Conservation (phyloP, 495 filamentous ascomycete species). For the Xylaria palmicola region DNA sequence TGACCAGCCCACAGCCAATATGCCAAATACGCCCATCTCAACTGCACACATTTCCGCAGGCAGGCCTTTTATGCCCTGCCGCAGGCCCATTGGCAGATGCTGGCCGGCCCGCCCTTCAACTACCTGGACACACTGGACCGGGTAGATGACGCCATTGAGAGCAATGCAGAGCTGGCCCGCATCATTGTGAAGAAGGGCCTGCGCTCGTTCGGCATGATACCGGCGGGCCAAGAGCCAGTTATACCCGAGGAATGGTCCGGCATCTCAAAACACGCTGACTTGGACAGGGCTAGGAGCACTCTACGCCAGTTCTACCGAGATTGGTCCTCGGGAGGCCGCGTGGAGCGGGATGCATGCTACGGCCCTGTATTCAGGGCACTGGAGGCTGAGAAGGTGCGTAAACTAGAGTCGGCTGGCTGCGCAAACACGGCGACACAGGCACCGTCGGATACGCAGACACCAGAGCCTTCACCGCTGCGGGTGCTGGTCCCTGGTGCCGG, state of each 20-base stretch:
- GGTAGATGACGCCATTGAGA: slow-evolving; percentile 85
- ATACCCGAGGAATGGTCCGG: slow-evolving; percentile 59
- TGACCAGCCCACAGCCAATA: slow-evolving; percentile 63
- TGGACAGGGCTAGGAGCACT: slow-evolving; percentile 89
- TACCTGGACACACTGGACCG: slow-evolving; percentile 71
- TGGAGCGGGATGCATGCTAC: slow-evolving; percentile 75
- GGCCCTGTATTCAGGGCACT: slow-evolving; percentile 67
- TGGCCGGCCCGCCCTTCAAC: slow-evolving; percentile 77
- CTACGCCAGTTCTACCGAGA: slow-evolving; percentile 93
- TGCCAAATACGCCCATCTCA: slow-evolving; percentile 75
- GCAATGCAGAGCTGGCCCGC: slow-evolving; percentile 79
- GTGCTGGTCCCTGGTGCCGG: slow-evolving; percentile 82
- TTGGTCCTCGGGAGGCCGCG: slow-evolving; percentile 77
- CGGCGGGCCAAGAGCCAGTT: slow-evolving; percentile 20
- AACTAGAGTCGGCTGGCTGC: background rate
- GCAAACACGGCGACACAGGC: slow-evolving; percentile 4
- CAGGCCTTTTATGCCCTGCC: slow-evolving; percentile 92
- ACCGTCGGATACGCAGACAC: slow-evolving; percentile 16
- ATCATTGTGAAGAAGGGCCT: slow-evolving; percentile 69
- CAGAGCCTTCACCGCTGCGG: slow-evolving; percentile 37
- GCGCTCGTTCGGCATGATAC: slow-evolving; percentile 57
- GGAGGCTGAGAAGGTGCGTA: slow-evolving; percentile 49
- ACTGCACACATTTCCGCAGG: slow-evolving; percentile 83
- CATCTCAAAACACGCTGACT: slow-evolving; percentile 63
- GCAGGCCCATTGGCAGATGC: slow-evolving; percentile 72